Evolutionary conservation across 2,329 filamentous ascomycete species (phyloP), one percentile per base, ranked within the genome.

Genomic region (Penicillium sp.): DNA sequence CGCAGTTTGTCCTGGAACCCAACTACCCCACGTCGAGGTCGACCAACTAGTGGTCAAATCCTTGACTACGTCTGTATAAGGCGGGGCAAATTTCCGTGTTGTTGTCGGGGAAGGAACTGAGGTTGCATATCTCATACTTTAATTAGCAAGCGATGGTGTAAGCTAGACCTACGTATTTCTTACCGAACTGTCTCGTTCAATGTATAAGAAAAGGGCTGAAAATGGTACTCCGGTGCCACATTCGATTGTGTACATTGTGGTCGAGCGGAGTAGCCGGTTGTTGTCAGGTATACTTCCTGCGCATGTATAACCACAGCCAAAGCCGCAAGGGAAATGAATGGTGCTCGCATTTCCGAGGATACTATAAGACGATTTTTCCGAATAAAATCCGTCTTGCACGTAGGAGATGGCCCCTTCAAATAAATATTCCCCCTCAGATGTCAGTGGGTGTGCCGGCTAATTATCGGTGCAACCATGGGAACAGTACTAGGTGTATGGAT

Each of bases 1-100:
- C 0, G 41, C 50, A 0, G 69, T 71, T 16, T 66, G 50, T 12
- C 57, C 64, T n/a, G 69, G 70, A 35, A 69, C 40, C 69, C 69
- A 72, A n/a, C 54, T 68, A 2, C 70, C 70, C 70, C 70, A 72
- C 2, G 65, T 70, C 12, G 68, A 65, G 1, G 67, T 71, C 2
- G 61, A 64, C 16, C 65, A 55, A 1, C 48, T 60, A 3, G 64
- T 57, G 5, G 61, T 61, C 3, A 72, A 52, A 34, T 61, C 54
- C 27, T 64, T 65, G 9, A 60, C 53, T 7, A 63, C 66, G 7
- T 66, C 63, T 2, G 63, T 55, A 45, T 66, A 68, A 8, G 60
- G 54, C 9, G 68, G 60, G n/a, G 57, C 70, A 49, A 69, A 72
- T 10, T 58, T 70, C 21, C 41, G 49, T 1, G 68, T 70, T 2